Evolutionary conservation across 768 basidiomycete genomes (phyloP), one percentile per base, ranked within the genome.

Genomic region (Hypholoma fasciculare): DNA sequence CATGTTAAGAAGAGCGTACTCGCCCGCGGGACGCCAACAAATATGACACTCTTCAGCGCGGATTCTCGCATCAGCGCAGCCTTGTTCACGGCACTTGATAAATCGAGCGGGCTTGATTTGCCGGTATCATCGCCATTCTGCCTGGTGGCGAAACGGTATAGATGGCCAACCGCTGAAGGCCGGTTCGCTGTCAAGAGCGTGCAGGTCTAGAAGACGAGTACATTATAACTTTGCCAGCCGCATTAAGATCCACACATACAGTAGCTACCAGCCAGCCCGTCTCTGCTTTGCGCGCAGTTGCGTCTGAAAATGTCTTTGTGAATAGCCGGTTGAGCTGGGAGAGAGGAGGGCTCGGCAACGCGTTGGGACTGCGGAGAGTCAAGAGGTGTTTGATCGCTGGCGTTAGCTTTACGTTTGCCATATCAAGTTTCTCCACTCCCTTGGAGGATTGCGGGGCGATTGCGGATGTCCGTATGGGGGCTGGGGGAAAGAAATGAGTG

Each of bases 61-160:
- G 91, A 84, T 76, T 96, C 94, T 46, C 94, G 82, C 85, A 96
- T 94, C 63, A 93, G 71, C 62, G 92, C 90, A 61, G 90, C 91
- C 69, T 81, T 87, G 72, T 84, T 82, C 58, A 89, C 78, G 51
- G 87, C 86, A 59, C 81, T 83, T 59, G 80, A 70, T 54, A 86
- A 60, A 72, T 78, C 67, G 61, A 82, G 74, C 58, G 63, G 67
- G 44, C 70, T 71, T 56, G 71, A 68, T 54, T 76, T 72, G 61
- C 75, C 68, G 61, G 70, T 67, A 56, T 73, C 73, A 50, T 64
- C 67, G 63, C 72, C 63, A 49, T 74, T 73, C 57, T 75, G 72
- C 59, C 84, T 78, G 12, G 88, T 86, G 50, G 84, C 84, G 73
- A 90, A 94, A 46, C 84, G 87, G 71, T 93, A 96, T 63, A 96